Conservation (phyloP, 495 filamentous ascomycete species). For the Tirmania nivea region DNA sequence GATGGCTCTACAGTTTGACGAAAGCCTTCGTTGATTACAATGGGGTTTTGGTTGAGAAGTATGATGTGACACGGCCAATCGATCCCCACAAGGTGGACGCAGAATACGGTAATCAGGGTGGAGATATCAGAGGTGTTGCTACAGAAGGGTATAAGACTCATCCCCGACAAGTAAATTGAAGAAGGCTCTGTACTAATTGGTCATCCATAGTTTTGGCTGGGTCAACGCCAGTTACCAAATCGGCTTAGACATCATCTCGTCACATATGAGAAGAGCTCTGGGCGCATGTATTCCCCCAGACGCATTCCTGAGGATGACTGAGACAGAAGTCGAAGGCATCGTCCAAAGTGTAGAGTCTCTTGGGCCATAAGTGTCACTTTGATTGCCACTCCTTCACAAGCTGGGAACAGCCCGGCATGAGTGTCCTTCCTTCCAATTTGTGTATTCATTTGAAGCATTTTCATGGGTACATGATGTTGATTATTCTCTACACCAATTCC, state of each 20-base stretch:
- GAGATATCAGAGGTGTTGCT: slow-evolving; percentile 80
- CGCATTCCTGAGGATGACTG: not conserved
- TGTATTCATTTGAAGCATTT: too few species aligned
- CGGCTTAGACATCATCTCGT: slow-evolving; percentile 61
- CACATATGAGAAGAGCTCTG: slow-evolving; percentile 65
- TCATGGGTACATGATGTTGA: too few species aligned
- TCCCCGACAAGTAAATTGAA: not conserved
- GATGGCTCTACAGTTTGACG: slow-evolving; percentile 93
- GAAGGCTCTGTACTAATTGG: not conserved
- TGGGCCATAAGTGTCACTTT: too few species aligned
- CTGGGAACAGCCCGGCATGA: too few species aligned
- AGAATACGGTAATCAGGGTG: slow-evolving; percentile 91
- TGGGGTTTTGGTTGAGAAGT: slow-evolving; percentile 94
- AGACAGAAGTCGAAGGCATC: not conserved
- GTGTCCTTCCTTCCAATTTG: too few species aligned
- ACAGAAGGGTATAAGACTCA: slow-evolving; percentile 54
- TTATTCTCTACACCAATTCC: too few species aligned
- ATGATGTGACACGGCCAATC: slow-evolving; percentile 75
- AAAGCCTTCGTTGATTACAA: slow-evolving; percentile 96
- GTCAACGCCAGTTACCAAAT: slow-evolving; percentile 93
- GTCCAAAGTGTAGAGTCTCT: not conserved
- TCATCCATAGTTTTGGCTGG: slow-evolving; percentile 63
- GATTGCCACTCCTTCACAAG: too few species aligned
- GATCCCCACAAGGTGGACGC: slow-evolving; percentile 84
- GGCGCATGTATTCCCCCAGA: slow-evolving; percentile 68